These are phyloP conservation scores for Eruca vesicaria DNA, from an alignment of 441 rosid genomes.

Conservation along the genomic window DNA sequence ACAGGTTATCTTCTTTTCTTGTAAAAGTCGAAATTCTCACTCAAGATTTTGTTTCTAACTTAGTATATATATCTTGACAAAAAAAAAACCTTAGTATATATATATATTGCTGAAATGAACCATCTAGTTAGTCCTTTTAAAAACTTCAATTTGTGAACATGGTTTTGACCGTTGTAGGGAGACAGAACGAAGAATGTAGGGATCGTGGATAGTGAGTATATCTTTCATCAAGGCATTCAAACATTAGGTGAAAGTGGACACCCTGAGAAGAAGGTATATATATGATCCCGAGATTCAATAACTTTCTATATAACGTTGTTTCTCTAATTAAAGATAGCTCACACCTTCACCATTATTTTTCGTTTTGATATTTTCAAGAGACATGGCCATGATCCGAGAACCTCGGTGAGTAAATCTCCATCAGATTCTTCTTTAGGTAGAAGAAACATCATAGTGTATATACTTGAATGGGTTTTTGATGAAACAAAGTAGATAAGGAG, in stretches of 20 bases:
- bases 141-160: background rate
- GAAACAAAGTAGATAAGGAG: slow-evolving; percentile 66
- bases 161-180: slow-evolving; percentile 51
- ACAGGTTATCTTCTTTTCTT: slow-evolving; percentile 48
- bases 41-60: background rate
- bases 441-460: background rate
- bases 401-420: slow-evolving; percentile 22
- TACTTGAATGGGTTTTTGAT: slow-evolving; percentile 15
- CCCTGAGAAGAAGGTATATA: slow-evolving; percentile 52
- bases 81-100: no score
- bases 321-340: no score
- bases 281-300: no score
- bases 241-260: slow-evolving; percentile 68
- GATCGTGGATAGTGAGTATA: slow-evolving; percentile 75
- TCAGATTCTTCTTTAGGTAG: background rate
- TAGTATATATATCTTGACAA: no score
- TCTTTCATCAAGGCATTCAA: slow-evolving; percentile 85
- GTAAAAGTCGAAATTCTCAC: background rate
- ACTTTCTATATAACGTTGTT: background rate
- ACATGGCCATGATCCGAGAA: slow-evolving; percentile 36
- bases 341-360: background rate
- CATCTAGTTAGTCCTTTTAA: no score
- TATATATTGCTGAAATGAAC: no score
- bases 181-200: slow-evolving; percentile 87
- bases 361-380: slow-evolving; percentile 8